Conservation (phyloP, 306 rosid genomes). For the Rubus idaeus region DNA sequence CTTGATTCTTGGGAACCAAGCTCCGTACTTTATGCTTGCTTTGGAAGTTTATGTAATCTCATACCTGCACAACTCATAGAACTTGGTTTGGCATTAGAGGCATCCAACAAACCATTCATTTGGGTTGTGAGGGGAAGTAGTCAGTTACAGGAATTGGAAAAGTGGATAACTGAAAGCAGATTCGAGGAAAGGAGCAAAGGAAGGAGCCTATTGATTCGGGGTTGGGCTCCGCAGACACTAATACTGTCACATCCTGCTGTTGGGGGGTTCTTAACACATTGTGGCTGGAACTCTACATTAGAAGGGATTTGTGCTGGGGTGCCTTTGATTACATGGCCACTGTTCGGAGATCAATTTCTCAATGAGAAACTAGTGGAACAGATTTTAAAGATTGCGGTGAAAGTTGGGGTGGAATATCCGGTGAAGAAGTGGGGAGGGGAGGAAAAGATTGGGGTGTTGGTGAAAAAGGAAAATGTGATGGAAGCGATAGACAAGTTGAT, state of each 20-base stretch:
- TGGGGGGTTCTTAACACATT: constrained; percentile 43
- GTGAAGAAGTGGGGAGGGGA: constrained; percentile 31
- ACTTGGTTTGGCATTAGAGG: constrained; percentile 55
- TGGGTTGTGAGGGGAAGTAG: constrained; percentile 58
- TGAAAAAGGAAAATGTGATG: constrained; percentile 27
- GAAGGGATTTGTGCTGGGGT: constrained; percentile 40
- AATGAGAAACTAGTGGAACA: constrained; percentile 37
- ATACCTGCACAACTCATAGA: constrained; percentile 33
- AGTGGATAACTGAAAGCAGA: constrained; percentile 39
- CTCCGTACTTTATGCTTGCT: constrained; percentile 39
- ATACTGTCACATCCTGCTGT: constrained; percentile 51
- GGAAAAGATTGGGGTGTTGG: constrained; percentile 26
- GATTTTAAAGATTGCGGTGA: constrained; percentile 27
- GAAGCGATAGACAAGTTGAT: constrained; percentile 25
- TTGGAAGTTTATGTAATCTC: constrained; percentile 49
- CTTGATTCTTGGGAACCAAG: constrained; percentile 34
- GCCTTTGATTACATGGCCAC: constrained; percentile 42
- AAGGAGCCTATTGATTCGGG: constrained; percentile 51
- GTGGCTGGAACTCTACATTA: constrained; percentile 35
- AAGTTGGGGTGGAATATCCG: constrained; percentile 28
- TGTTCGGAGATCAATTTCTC: constrained; percentile 40
- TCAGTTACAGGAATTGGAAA: constrained; percentile 33
- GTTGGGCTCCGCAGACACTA: constrained; percentile 73
- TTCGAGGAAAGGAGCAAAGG: constrained; percentile 50
- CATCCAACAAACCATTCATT: constrained; percentile 50